Evolutionary conservation across 73 alveolate species (phyloP).

Genomic region (Paraurostyla sp.): DNA sequence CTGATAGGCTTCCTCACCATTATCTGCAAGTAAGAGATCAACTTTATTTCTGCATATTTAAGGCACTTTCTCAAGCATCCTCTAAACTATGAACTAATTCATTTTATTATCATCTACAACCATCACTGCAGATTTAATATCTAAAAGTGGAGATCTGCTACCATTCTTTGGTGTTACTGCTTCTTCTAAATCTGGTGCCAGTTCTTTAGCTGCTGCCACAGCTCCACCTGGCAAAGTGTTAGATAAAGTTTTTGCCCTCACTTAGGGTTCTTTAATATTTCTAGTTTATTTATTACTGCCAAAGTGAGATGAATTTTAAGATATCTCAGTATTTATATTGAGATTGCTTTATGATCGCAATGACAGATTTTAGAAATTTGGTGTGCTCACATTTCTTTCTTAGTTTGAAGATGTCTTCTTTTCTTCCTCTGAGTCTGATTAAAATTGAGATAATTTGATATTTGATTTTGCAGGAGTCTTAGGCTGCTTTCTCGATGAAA

Average conservation of each 20-base stretch:
- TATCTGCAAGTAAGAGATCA: conserved; percentile 1
- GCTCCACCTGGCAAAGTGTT: conserved; percentile 15
- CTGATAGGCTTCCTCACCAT: conserved; percentile 45
- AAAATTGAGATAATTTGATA: background rate
- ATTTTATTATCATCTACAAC: conserved; percentile 57
- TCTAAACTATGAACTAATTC: conserved; percentile 29
- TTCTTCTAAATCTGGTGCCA: background rate
- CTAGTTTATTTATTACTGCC: background rate
- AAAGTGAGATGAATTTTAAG: background rate
- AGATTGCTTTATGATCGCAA: no score
- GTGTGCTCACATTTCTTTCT: background rate
- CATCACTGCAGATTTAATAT: conserved; percentile 2
- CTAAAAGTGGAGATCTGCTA: no score
- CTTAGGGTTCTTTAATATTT: no score
- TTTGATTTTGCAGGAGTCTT: background rate
- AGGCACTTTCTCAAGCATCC: conserved; percentile 48
- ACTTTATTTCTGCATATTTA: background rate
- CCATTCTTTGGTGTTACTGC: background rate
- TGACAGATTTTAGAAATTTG: conserved; percentile 14
- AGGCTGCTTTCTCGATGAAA: no score
- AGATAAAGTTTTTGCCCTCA: background rate
- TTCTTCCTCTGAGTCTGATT: conserved; percentile 23
- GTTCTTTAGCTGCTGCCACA: conserved; percentile 4
- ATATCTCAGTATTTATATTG: no score
- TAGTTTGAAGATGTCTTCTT: background rate